phyloP scores from a whole-genome alignment of 495 filamentous ascomycete species.

The Cercophora sp. region DNA sequence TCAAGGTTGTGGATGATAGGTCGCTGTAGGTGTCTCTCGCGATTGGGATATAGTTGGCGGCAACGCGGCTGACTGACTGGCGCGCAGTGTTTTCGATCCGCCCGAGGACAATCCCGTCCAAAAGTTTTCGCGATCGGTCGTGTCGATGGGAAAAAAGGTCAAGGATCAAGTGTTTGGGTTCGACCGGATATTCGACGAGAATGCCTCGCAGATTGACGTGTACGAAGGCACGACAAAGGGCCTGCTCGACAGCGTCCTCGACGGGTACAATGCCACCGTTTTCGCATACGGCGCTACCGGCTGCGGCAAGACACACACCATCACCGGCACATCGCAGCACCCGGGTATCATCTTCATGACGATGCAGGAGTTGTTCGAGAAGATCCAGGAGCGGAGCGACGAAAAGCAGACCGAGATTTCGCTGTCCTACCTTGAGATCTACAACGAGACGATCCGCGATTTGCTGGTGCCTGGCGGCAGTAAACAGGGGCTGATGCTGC shows the following conservation, averaged over 20 bases:
- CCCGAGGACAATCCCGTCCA: constrained; percentile 96
- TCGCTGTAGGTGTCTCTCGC: constrained; percentile 70
- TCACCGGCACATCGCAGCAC: constrained; percentile 81
- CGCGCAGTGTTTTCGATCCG: constrained; percentile 86
- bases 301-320: constrained; percentile 98
- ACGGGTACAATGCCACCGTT: constrained; percentile 98
- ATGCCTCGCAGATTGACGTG: constrained; percentile 85
- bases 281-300: constrained; percentile 98
- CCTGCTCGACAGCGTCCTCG: constrained; percentile 89
- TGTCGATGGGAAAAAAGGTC: constrained; percentile 79
- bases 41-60: background rate
- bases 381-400: constrained; percentile 75
- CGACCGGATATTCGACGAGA: constrained; percentile 96
- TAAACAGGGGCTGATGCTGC: constrained; percentile 85
- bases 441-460: constrained; percentile 98
- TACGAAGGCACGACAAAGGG: constrained; percentile 90
- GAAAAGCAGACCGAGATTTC: constrained; percentile 89
- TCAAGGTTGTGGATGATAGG: constrained; percentile 94
- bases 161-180: constrained; percentile 99
- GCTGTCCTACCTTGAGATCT: constrained; percentile 96
- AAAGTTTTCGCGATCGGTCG: constrained; percentile 76
- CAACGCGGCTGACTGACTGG: constrained; percentile 3
- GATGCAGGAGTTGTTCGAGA: constrained; percentile 97
- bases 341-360: constrained; percentile 98
- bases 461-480: constrained; percentile 80